Evolutionary conservation across 176 grass and related monocot species (phyloP).

Genomic region (Rhipidocladum racemiflorum): DNA sequence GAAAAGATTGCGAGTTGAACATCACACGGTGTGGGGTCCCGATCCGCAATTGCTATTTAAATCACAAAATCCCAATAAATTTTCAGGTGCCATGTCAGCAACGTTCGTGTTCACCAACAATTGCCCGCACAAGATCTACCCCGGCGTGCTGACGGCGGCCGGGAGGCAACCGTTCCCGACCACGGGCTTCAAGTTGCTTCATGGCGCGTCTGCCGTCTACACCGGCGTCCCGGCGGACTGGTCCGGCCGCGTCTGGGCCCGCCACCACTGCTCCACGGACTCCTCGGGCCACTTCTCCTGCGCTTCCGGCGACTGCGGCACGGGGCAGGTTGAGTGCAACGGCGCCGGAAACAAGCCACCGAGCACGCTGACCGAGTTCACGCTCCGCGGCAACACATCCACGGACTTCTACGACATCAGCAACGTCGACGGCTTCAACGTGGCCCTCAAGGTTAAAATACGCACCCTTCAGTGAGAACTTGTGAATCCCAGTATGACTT

Average conservation of each 20-base stretch:
- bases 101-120: constrained; percentile 50
- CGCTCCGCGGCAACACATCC: constrained; percentile 24
- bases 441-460: constrained; percentile 35
- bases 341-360: constrained; percentile 28
- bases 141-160: constrained; percentile 30
- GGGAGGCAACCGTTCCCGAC: constrained; percentile 19
- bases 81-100: constrained; percentile 33
- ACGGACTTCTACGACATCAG: constrained; percentile 65
- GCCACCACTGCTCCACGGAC: constrained; percentile 31
- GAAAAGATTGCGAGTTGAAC: no score
- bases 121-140: constrained; percentile 47
- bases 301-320: constrained; percentile 44
- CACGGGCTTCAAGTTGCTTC: constrained; percentile 38
- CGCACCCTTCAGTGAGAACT: not conserved
- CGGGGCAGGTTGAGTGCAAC: constrained; percentile 23
- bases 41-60: no score
- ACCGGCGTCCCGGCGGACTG: constrained; percentile 23
- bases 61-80: no score
- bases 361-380: constrained; percentile 52
- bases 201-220: not conserved
- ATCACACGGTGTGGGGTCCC: no score
- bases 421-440: constrained; percentile 68
- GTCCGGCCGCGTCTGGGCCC: constrained; percentile 57
- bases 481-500: no score
- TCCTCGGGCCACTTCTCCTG: constrained; percentile 42